phyloP scores from a whole-genome alignment of 2,329 filamentous ascomycete genomes.

The Arthroderma uncinatum region DNA sequence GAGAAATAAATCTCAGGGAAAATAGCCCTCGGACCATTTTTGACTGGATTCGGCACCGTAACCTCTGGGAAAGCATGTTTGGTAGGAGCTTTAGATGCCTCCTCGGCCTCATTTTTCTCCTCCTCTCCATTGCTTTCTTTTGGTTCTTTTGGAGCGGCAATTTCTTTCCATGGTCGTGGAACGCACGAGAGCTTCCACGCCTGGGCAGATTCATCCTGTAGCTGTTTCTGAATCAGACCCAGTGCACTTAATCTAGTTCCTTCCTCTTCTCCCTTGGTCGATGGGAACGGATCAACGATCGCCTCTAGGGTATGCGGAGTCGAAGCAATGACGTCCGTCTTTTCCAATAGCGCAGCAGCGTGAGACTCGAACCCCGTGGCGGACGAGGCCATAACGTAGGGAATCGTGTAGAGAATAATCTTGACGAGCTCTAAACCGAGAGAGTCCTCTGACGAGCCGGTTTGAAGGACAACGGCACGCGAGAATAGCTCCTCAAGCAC shows the following conservation, averaged over 20 bases:
- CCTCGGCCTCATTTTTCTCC: slow-evolving; percentile 36
- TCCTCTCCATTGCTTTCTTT: slow-evolving; percentile 40
- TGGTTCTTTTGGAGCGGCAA: slow-evolving; percentile 19
- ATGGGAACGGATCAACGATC: slow-evolving; percentile 72
- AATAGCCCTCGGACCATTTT: slow-evolving; percentile 60
- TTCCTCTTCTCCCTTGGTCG: slow-evolving; percentile 41
- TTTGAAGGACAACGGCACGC: slow-evolving; percentile 85
- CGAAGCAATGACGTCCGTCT: slow-evolving; percentile 87
- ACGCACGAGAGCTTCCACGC: slow-evolving; percentile 63
- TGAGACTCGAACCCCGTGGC: slow-evolving; percentile 60
- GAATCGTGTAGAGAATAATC: slow-evolving; percentile 87
- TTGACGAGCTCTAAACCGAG: slow-evolving; percentile 79
- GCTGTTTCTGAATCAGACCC: slow-evolving; percentile 71
- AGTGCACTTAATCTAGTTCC: slow-evolving; percentile 60
- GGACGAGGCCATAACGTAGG: slow-evolving; percentile 70
- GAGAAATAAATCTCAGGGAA: slow-evolving; percentile 94
- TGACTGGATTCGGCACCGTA: slow-evolving; percentile 61
- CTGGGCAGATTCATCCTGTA: slow-evolving; percentile 62
- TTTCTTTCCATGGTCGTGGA: slow-evolving; percentile 43
- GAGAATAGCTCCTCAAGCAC: slow-evolving; percentile 83
- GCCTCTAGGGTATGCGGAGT: slow-evolving; percentile 76
- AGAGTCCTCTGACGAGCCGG: slow-evolving; percentile 76
- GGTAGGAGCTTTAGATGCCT: slow-evolving; percentile 37
- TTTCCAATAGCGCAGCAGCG: slow-evolving; percentile 71
- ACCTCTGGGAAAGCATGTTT: slow-evolving; percentile 73